Percentiles rank a stretch among this genome's conserved stretches.
Evolutionary conservation across 768 basidiomycete species (phyloP).

Genomic region (Gautieria morchelliformis): DNA sequence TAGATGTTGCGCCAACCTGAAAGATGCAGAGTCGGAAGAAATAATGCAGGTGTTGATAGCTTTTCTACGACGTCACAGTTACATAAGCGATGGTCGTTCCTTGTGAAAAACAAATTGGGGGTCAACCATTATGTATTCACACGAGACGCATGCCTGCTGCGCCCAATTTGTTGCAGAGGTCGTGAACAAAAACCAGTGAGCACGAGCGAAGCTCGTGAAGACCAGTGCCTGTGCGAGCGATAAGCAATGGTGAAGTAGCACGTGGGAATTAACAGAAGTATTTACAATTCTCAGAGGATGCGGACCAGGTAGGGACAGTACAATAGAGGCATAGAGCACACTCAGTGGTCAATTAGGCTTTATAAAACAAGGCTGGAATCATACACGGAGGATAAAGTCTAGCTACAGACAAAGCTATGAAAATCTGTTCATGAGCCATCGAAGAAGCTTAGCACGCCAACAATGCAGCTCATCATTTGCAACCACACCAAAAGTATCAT

Average conservation of each 20-base stretch:
- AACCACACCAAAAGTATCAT: too few species aligned
- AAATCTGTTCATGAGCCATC: too few species aligned
- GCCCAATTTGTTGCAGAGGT: constrained; percentile 48
- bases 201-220: constrained; percentile 55
- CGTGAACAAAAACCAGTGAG: constrained; percentile 54
- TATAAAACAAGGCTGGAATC: too few species aligned
- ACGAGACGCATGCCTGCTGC: constrained; percentile 43
- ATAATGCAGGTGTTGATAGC: neutral
- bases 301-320: constrained; percentile 58
- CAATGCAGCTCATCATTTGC: too few species aligned
- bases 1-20: neutral
- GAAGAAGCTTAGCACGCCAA: too few species aligned
- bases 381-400: too few species aligned
- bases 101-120: too few species aligned
- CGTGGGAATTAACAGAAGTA: neutral
- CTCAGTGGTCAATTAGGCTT: constrained; percentile 16
- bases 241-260: neutral
- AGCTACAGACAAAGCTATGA: too few species aligned
- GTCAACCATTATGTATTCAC: neutral
- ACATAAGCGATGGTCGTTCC: too few species aligned
- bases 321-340: constrained; percentile 48
- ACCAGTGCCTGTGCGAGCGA: constrained; percentile 37
- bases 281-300: constrained; percentile 50
- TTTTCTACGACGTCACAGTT: too few species aligned
- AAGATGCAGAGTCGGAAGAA: neutral